phyloP scores from a whole-genome alignment of 371 early-diverging fungal genomes.

The Apophysomyces elegans region DNA sequence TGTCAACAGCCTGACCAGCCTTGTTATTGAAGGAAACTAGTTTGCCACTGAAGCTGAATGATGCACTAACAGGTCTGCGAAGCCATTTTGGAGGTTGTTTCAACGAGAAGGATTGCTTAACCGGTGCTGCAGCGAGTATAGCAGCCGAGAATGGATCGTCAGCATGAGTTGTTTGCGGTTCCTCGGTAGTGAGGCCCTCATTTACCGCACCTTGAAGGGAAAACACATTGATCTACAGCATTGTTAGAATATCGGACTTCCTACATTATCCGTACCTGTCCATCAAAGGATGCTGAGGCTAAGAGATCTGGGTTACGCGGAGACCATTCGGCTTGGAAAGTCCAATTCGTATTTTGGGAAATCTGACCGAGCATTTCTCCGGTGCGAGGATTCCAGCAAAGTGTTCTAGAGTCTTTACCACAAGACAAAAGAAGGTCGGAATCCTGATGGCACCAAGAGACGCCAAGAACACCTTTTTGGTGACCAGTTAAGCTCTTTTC shows the following conservation, averaged over 20 bases:
- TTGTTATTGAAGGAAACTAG: conserved; percentile 73
- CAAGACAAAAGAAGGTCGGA: conserved; percentile 84
- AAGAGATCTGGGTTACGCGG: conserved; percentile 89
- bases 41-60: conserved; percentile 92
- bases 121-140: conserved; percentile 26
- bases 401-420: conserved; percentile 91
- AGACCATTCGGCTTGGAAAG: conserved; percentile 94
- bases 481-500: conserved; percentile 82
- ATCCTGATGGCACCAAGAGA: conserved; percentile 95
- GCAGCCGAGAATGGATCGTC: conserved; percentile 80
- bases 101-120: conserved; percentile 47
- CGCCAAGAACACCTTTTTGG: conserved; percentile 81
- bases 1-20: conserved; percentile 50
- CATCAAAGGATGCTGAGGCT: conserved; percentile 88
- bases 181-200: conserved; percentile 28
- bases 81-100: conserved; percentile 96
- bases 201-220: conserved; percentile 73
- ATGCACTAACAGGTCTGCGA: conserved; percentile 86
- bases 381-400: conserved; percentile 88
- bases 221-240: conserved; percentile 70
- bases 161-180: conserved; percentile 16
- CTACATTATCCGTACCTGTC: conserved; percentile 55
- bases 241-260: background rate
- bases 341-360: conserved; percentile 82
- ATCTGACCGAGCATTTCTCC: conserved; percentile 81